Conservation (phyloP, 441 rosid genomes). For the Eutrema salsugineum region DNA sequence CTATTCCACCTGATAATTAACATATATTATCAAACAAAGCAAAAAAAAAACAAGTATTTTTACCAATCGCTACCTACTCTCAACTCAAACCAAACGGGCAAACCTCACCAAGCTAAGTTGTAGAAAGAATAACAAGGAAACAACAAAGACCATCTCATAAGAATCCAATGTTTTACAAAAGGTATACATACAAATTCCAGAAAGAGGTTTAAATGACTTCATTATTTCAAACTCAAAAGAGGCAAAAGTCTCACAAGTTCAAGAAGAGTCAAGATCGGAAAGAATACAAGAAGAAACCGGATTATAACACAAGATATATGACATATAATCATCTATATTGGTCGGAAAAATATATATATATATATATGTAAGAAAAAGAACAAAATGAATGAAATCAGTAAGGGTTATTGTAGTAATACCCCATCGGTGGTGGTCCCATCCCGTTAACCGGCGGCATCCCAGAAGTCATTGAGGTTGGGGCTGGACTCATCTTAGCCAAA, state of each 20-base stretch:
- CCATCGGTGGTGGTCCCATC: constrained; percentile 61
- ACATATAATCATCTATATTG: constrained; percentile 17
- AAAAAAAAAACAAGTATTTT: neutral
- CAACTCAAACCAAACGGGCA: neutral
- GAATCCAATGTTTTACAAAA: neutral
- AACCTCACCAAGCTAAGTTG: neutral
- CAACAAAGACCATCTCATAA: neutral
- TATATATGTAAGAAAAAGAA: constrained; percentile 1
- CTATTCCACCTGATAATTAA: neutral
- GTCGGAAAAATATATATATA: neutral
- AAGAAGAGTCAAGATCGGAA: neutral
- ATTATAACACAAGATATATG: constrained; percentile 16
- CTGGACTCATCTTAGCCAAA: constrained; percentile 62
- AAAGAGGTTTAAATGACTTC: neutral
- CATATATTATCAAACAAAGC: neutral
- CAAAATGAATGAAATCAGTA: constrained; percentile 42
- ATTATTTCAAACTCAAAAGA: constrained; percentile 16
- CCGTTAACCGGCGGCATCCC: constrained; percentile 86
- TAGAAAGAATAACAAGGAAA: neutral
- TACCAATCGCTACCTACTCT: neutral
- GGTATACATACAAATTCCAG: neutral
- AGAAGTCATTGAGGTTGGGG: constrained; percentile 53
- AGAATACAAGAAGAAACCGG: constrained; percentile 15
- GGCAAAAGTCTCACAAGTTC: constrained; percentile 20
- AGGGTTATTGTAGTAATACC: constrained; percentile 74